Percentiles rank a stretch among this genome's conserved stretches.
Evolutionary conservation across 441 rosid genomes (phyloP).

Genomic region (Pelargonium australe): DNA sequence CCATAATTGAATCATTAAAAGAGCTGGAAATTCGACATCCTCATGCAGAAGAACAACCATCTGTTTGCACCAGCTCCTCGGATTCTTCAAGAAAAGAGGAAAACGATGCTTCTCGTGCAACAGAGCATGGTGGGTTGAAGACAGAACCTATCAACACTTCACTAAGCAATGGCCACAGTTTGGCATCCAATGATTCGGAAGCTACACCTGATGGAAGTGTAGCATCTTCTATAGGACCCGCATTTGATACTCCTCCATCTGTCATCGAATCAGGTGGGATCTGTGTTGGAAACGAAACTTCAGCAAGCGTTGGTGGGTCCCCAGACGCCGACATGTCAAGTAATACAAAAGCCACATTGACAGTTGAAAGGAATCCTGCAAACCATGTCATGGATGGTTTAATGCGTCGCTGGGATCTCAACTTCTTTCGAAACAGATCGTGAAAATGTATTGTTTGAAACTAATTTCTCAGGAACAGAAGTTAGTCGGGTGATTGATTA

Average conservation of each 20-base stretch:
- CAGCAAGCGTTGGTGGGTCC: slow-evolving; percentile 30
- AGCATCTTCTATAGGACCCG: slow-evolving; percentile 21
- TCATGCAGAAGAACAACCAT: slow-evolving; percentile 29
- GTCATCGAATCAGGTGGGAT: slow-evolving; percentile 24
- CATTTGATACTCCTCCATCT: slow-evolving; percentile 27
- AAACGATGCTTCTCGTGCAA: slow-evolving; percentile 22
- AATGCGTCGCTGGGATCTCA: slow-evolving; percentile 81
- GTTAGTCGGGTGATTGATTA: slow-evolving; percentile 26
- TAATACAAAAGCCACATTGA: slow-evolving; percentile 68
- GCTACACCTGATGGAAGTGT: slow-evolving; percentile 31
- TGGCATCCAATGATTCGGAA: slow-evolving; percentile 21
- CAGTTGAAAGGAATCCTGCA: slow-evolving; percentile 63
- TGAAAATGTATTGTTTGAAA: slow-evolving; percentile 35
- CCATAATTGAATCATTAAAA: slow-evolving; percentile 61
- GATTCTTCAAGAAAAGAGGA: slow-evolving; percentile 29
- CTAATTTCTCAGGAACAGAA: slow-evolving; percentile 28
- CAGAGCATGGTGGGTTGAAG: slow-evolving; percentile 25
- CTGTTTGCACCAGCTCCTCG: slow-evolving; percentile 25
- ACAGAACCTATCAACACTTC: slow-evolving; percentile 26
- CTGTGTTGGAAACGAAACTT: slow-evolving; percentile 30
- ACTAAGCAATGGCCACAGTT: slow-evolving; percentile 17
- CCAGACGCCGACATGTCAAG: slow-evolving; percentile 55
- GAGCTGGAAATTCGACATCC: slow-evolving; percentile 51
- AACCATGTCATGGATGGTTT: slow-evolving; percentile 69
- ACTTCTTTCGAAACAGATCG: slow-evolving; percentile 47